These are phyloP conservation scores for Hericium erinaceus DNA, from an alignment of 768 basidiomycete species.

Conservation along the genomic window DNA sequence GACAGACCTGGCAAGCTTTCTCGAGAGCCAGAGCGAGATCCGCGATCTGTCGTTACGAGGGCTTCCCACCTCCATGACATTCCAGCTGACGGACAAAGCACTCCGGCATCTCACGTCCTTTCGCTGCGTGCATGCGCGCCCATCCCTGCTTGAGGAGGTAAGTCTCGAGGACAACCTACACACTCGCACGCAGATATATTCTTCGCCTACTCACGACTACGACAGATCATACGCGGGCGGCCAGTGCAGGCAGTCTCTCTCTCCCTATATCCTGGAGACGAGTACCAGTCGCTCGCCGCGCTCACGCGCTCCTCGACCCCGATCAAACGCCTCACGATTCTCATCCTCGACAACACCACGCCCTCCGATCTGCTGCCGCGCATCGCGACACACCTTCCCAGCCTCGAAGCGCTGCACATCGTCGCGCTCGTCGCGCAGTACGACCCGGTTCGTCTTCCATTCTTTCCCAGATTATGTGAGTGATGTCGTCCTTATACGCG, in stretches of 20 bases:
- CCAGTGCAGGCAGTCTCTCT: slow-evolving; percentile 44
- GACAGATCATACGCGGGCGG: slow-evolving; percentile 33
- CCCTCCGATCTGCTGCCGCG: slow-evolving; percentile 38
- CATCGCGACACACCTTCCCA: slow-evolving; percentile 36
- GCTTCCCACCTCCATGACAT: slow-evolving; percentile 28
- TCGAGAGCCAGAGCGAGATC: slow-evolving; percentile 40
- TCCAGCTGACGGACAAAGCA: slow-evolving; percentile 27
- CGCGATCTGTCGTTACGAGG: slow-evolving; percentile 48
- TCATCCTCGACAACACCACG: slow-evolving; percentile 41
- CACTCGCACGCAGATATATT: too few species aligned
- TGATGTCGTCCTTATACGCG: neutral
- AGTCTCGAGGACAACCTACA: too few species aligned
- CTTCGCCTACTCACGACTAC: neutral
- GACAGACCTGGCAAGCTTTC: slow-evolving; percentile 35
- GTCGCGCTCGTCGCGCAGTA: slow-evolving; percentile 45
- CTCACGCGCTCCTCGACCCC: slow-evolving; percentile 30
- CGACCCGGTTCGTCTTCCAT: slow-evolving; percentile 29
- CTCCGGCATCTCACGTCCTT: slow-evolving; percentile 41
- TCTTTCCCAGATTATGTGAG: neutral
- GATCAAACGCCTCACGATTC: slow-evolving; percentile 43
- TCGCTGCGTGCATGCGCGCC: slow-evolving; percentile 45
- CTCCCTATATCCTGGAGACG: slow-evolving; percentile 37
- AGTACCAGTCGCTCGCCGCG: slow-evolving; percentile 33
- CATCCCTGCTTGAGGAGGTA: slow-evolving; percentile 27
- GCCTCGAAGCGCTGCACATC: slow-evolving; percentile 52